Percentiles rank a stretch among this genome's conserved stretches.
phyloP scores from a whole-genome alignment of 495 filamentous ascomycete species.

The Glarea lozoyensis region DNA sequence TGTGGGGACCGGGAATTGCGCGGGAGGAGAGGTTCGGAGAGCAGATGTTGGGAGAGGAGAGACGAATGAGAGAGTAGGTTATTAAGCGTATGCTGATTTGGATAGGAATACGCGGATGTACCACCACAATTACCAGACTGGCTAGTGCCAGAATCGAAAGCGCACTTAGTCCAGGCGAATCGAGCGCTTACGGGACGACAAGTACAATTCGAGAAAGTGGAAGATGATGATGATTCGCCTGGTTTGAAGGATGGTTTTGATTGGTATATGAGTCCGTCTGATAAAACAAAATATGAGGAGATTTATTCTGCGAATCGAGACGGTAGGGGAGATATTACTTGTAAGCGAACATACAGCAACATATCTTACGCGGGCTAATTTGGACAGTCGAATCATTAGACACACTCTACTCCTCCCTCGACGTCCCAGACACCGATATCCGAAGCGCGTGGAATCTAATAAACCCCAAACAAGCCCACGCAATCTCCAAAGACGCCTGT shows the following conservation, averaged over 20 bases:
- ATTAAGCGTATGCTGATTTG: not conserved
- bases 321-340: slow-evolving; percentile 74
- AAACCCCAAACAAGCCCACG: slow-evolving; percentile 69
- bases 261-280: slow-evolving; percentile 94
- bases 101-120: slow-evolving; percentile 78
- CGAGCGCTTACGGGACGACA: slow-evolving; percentile 69
- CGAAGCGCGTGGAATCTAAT: slow-evolving; percentile 94
- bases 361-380: not conserved
- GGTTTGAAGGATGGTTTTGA: slow-evolving; percentile 95
- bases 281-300: slow-evolving; percentile 88
- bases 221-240: slow-evolving; percentile 65
- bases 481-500: slow-evolving; percentile 88
- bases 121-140: slow-evolving; percentile 80
- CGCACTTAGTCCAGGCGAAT: slow-evolving; percentile 85
- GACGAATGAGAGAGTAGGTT: no score
- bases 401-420: slow-evolving; percentile 79
- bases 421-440: slow-evolving; percentile 93
- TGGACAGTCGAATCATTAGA: slow-evolving; percentile 64
- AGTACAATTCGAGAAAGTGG: slow-evolving; percentile 70
- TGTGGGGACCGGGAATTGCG: not conserved
- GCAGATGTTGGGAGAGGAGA: no score
- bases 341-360: slow-evolving; percentile 28
- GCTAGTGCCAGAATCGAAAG: slow-evolving; percentile 93
- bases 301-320: slow-evolving; percentile 89
- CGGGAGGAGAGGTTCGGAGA: no score